Evolutionary conservation across 805 yeast genomes (phyloP).

Genomic region (Torulaspora quercuum): DNA sequence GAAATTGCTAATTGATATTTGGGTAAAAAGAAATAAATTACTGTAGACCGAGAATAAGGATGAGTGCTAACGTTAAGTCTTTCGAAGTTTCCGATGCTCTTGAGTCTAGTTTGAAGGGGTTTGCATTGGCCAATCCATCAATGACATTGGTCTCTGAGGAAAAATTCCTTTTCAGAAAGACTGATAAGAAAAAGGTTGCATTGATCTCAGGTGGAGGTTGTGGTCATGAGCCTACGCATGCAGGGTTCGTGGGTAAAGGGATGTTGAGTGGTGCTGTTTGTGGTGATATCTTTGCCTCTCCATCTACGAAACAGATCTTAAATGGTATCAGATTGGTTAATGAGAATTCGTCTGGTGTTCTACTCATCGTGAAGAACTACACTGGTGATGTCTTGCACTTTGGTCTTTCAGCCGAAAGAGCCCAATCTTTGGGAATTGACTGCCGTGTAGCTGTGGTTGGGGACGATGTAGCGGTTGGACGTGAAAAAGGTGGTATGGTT

Average conservation of each 20-base stretch:
- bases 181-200: slow-evolving; percentile 52
- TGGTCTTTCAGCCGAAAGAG: slow-evolving; percentile 87
- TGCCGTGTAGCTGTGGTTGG: slow-evolving; percentile 75
- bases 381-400: slow-evolving; percentile 94
- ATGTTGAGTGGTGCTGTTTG: slow-evolving; percentile 82
- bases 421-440: slow-evolving; percentile 68
- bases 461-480: slow-evolving; percentile 94
- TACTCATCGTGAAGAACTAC: slow-evolving; percentile 83
- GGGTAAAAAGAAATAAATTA: background rate
- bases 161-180: slow-evolving; percentile 38
- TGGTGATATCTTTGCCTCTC: slow-evolving; percentile 92
- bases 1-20: no score
- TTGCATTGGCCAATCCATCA: slow-evolving; percentile 39
- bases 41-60: background rate
- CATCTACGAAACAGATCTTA: slow-evolving; percentile 85
- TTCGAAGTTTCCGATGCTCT: slow-evolving; percentile 42
- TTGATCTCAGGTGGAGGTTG: slow-evolving; percentile 90
- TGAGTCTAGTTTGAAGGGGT: slow-evolving; percentile 38
- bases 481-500: slow-evolving; percentile 81
- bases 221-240: slow-evolving; percentile 94
- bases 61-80: slow-evolving; percentile 32
- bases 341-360: slow-evolving; percentile 49
- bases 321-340: slow-evolving; percentile 49
- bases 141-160: slow-evolving; percentile 39
- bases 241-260: slow-evolving; percentile 85